Conservation (phyloP, 2,329 filamentous ascomycete species). For the Trichophyton simii region DNA sequence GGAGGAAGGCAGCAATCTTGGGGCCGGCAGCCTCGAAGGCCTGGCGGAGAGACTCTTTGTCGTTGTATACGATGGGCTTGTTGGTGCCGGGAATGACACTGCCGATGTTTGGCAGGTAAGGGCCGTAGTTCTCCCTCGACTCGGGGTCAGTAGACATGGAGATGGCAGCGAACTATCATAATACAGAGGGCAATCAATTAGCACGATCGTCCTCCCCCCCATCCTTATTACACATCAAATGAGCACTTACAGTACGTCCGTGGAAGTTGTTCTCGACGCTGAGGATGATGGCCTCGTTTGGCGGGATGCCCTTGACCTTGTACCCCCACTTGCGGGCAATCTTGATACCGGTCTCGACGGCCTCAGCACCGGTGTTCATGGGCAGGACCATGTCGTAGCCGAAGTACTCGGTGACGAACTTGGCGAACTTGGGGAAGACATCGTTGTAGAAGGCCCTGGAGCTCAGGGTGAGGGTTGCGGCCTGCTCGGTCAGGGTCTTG, state of each 20-base stretch:
- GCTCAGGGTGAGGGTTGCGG: constrained; percentile 75
- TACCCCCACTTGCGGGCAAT: constrained; percentile 96
- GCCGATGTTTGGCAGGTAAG: constrained; percentile 82
- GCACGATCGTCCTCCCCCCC: neutral
- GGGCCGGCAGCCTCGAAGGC: constrained; percentile 68
- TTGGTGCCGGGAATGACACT: constrained; percentile 62
- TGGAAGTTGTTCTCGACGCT: constrained; percentile 89
- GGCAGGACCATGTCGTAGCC: constrained; percentile 96
- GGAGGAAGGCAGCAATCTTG: constrained; percentile 81
- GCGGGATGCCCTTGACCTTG: constrained; percentile 81
- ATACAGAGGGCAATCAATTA: neutral
- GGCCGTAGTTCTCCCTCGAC: constrained; percentile 91
- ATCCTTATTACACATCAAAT: neutral
- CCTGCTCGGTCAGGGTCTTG: constrained; percentile 80
- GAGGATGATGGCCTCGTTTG: constrained; percentile 73
- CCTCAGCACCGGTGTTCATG: constrained; percentile 96
- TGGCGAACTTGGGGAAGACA: constrained; percentile 89
- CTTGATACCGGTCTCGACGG: constrained; percentile 91
- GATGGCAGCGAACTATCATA: constrained; percentile 69
- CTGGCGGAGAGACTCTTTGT: constrained; percentile 64
- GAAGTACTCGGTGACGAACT: constrained; percentile 79
- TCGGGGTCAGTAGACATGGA: constrained; percentile 92
- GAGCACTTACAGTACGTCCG: constrained; percentile 64
- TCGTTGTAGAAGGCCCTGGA: constrained; percentile 97
- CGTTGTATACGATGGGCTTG: constrained; percentile 73